Conservation (phyloP, 1,139 yeast species). For the Candida neerlandica region DNA sequence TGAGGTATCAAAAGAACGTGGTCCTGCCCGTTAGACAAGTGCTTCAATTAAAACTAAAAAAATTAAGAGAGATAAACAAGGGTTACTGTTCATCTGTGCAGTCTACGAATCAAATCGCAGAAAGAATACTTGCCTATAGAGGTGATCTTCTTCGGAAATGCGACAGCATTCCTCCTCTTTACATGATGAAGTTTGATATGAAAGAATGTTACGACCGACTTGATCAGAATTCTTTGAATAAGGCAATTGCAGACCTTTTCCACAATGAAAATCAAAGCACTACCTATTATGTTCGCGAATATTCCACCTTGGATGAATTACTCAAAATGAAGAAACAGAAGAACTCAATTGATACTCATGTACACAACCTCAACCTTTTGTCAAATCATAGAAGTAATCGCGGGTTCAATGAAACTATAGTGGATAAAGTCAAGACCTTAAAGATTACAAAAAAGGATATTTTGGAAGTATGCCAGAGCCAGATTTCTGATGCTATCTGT, state of each 20-base stretch:
- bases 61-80: slow-evolving; percentile 18
- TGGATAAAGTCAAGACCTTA: slow-evolving; percentile 32
- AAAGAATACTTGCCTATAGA: slow-evolving; percentile 20
- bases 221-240: slow-evolving; percentile 51
- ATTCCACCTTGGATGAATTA: slow-evolving; percentile 11
- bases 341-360: slow-evolving; percentile 13
- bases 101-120: slow-evolving; percentile 31
- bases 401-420: slow-evolving; percentile 7
- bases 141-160: slow-evolving; percentile 18
- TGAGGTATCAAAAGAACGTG: slow-evolving; percentile 19
- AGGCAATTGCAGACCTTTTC: slow-evolving; percentile 29
- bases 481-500: slow-evolving; percentile 27
- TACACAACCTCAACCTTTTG: slow-evolving; percentile 11
- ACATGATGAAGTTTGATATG: slow-evolving; percentile 74
- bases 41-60: slow-evolving; percentile 14
- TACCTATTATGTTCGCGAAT: slow-evolving; percentile 15
- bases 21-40: slow-evolving; percentile 28
- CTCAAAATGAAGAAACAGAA: slow-evolving; percentile 10
- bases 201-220: slow-evolving; percentile 78
- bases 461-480: slow-evolving; percentile 25
- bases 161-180: slow-evolving; percentile 38
- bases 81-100: slow-evolving; percentile 19
- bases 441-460: slow-evolving; percentile 27
- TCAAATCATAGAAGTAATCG: neutral
- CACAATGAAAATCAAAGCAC: slow-evolving; percentile 22